Evolutionary conservation across 164 flowering plant genomes (phyloP).

Genomic region (Paratinospora sagittata): DNA sequence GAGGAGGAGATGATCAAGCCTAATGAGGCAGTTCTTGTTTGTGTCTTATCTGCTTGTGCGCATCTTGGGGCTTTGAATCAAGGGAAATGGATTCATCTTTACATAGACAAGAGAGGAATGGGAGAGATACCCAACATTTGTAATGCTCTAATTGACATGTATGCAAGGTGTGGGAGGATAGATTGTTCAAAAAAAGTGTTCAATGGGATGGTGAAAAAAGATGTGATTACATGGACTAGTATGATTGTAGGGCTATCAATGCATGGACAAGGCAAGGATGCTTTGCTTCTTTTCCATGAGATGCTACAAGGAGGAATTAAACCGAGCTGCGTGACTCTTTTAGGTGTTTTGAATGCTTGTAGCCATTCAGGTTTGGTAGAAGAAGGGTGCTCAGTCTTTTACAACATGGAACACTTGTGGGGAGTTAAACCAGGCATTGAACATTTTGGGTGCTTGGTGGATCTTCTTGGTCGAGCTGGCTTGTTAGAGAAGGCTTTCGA

Average conservation of each 20-base stretch:
- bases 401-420: conserved; percentile 37
- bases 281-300: conserved; percentile 30
- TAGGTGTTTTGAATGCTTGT: conserved; percentile 50
- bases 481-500: conserved; percentile 33
- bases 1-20: conserved; percentile 24
- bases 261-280: conserved; percentile 44
- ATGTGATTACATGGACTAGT: conserved; percentile 39
- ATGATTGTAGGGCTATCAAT: conserved; percentile 40
- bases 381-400: conserved; percentile 36
- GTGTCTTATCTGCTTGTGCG: conserved; percentile 55
- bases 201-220: conserved; percentile 15
- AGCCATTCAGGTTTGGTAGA: conserved; percentile 52
- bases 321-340: conserved; percentile 39
- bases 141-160: conserved; percentile 60
- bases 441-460: conserved; percentile 47
- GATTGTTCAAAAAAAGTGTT: conserved; percentile 33
- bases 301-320: conserved; percentile 32
- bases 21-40: conserved; percentile 52
- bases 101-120: conserved; percentile 27
- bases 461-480: conserved; percentile 53
- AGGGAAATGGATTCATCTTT: conserved; percentile 44
- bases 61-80: conserved; percentile 52
- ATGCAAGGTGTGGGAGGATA: conserved; percentile 56
- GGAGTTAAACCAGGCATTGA: conserved; percentile 38
- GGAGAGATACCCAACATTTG: conserved; percentile 25